Percentiles rank a stretch among this genome's conserved stretches.
phyloP scores from a whole-genome alignment of 306 rosid genomes.

The Dicorynia guianensis region DNA sequence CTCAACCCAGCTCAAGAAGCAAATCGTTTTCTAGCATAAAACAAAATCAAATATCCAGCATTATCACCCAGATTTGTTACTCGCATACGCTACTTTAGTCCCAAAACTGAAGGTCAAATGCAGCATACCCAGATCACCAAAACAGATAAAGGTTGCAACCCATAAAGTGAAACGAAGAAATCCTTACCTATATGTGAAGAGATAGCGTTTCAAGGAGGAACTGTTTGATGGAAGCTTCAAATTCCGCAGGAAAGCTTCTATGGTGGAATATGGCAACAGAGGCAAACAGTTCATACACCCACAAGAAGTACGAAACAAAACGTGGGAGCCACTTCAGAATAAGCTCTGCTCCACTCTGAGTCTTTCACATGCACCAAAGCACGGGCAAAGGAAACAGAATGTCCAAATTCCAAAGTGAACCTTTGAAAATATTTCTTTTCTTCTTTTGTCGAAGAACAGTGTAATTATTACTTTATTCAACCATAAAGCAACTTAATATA shows the following conservation, averaged over 20 bases:
- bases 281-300: conserved; percentile 30
- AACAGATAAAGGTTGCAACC: conserved; percentile 23
- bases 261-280: conserved; percentile 47
- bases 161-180: conserved; percentile 40
- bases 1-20: conserved; percentile 35
- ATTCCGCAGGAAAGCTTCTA: conserved; percentile 28
- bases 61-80: conserved; percentile 35
- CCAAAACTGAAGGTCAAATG: conserved; percentile 33
- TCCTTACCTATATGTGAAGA: conserved; percentile 40
- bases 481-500: too few species aligned
- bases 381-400: not conserved
- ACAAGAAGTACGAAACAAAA: conserved; percentile 49
- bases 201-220: conserved; percentile 9
- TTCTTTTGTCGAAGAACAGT: not conserved
- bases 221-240: conserved; percentile 25
- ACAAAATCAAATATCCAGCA: conserved; percentile 49
- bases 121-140: conserved; percentile 56
- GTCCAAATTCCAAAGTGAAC: conserved; percentile 18
- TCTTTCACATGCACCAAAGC: conserved; percentile 21
- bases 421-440: conserved; percentile 19
- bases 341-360: not conserved
- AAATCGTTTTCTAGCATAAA: conserved; percentile 25
- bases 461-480: not conserved
- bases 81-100: conserved; percentile 15
- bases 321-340: conserved; percentile 78